Evolutionary conservation across 139 green algal genomes (phyloP).

Genomic region (Protoeuglena noctilucae): DNA sequence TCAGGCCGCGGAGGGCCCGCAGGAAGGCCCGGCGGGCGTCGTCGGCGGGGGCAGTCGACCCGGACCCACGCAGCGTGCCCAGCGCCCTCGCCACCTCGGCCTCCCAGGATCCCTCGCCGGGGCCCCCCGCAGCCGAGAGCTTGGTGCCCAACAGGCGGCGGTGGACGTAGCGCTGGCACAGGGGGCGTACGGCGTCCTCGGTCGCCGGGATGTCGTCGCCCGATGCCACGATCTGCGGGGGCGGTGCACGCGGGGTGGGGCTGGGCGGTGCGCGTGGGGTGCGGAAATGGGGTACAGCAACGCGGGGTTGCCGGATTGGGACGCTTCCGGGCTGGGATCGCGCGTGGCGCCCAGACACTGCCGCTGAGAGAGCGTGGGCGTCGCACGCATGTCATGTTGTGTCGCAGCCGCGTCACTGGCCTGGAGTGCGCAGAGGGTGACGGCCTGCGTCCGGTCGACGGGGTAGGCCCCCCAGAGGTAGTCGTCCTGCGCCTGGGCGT

Average conservation of each 20-base stretch:
- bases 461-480: conserved; percentile 89
- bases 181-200: not conserved
- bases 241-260: too few species aligned
- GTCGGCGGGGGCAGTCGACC: conserved; percentile 76
- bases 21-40: conserved; percentile 80
- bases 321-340: too few species aligned
- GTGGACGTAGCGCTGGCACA: conserved; percentile 1
- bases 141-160: conserved; percentile 18
- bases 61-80: conserved; percentile 57
- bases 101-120: conserved; percentile 53
- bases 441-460: conserved; percentile 81
- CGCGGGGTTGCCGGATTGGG: too few species aligned
- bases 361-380: too few species aligned
- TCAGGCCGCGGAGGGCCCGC: conserved; percentile 79
- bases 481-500: conserved; percentile 83
- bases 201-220: conserved; percentile 36
- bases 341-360: too few species aligned
- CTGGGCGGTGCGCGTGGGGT: too few species aligned
- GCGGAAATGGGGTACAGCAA: too few species aligned
- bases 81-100: conserved; percentile 55
- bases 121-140: conserved; percentile 44
- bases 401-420: not conserved
- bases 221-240: too few species aligned
- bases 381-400: too few species aligned
- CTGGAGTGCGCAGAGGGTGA: conserved; percentile 83